Evolutionary conservation across 495 filamentous ascomycete genomes (phyloP).

Genomic region (Cenococcum geophilum): DNA sequence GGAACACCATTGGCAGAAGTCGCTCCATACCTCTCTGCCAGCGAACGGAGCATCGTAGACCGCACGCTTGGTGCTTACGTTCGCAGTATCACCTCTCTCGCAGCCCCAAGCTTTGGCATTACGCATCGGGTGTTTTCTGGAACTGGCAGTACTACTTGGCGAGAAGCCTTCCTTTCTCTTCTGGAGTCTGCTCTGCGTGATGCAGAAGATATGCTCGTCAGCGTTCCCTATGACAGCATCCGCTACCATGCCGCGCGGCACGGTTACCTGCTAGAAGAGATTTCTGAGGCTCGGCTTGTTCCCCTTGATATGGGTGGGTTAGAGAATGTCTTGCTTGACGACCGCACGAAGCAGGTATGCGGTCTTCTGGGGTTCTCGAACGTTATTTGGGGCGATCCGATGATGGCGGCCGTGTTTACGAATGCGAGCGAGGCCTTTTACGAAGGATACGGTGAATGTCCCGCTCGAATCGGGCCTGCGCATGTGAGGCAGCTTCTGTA

Average conservation of each 20-base stretch:
- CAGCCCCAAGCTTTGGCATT: conserved; percentile 43
- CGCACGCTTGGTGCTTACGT: conserved; percentile 40
- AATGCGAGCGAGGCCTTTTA: conserved; percentile 44
- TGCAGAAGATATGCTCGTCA: conserved; percentile 62
- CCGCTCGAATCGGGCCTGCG: conserved; percentile 24
- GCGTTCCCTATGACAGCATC: conserved; percentile 59
- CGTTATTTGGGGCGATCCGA: conserved; percentile 55
- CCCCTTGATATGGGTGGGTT: conserved; percentile 52
- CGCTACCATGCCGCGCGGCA: conserved; percentile 47
- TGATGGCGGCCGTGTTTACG: conserved; percentile 48
- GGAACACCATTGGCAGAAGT: conserved; percentile 45
- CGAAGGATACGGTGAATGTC: conserved; percentile 40
- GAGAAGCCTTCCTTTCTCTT: conserved; percentile 53
- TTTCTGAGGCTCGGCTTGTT: conserved; percentile 51
- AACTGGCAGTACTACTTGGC: conserved; percentile 52
- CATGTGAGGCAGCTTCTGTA: conserved; percentile 36
- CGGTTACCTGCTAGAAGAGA: conserved; percentile 49
- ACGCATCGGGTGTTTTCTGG: conserved; percentile 45
- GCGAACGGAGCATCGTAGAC: conserved; percentile 45
- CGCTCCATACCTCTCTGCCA: conserved; percentile 35
- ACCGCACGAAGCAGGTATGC: conserved; percentile 39
- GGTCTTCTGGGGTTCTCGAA: conserved; percentile 46
- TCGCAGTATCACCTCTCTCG: conserved; percentile 26
- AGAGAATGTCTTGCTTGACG: conserved; percentile 54
- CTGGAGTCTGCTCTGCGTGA: conserved; percentile 61